Evolutionary conservation across 257 asterid genomes (phyloP), one percentile per base, ranked within the genome.

Genomic region (Leonotis leonurus): DNA sequence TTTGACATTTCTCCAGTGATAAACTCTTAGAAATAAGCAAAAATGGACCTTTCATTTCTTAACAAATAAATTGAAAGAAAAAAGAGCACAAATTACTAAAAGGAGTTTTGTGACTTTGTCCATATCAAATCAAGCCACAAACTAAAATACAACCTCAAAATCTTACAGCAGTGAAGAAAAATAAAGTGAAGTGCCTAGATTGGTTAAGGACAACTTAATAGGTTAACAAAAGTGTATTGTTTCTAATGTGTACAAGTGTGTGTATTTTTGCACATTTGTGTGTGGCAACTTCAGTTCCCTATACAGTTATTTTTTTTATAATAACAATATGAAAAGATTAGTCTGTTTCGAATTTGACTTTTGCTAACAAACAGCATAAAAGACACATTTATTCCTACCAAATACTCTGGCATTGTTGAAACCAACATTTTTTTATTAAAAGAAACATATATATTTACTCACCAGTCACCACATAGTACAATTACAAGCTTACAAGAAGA

Each of bases 381-480:
- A 49, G 72, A 71, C 75, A 68, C 55, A 58, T 36, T 22, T 70
- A 68, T 80, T 72, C 73, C 68, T 64, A 73, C 69, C 73, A 67
- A 76, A 60, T 64, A 39, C 75, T 75, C 87, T 83, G 81, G 50
- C 77, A 49, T 71, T 53, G 72, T 74, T 73, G 61, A 77, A 75
- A 73, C 74, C 83, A 68, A 73, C 39, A 70, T 40, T 56, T 50
- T n/a, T 13, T 20, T 33, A 58, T 40, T 48, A 43, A 64, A 70
- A n/a, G n/a, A n/a, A n/a, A n/a, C n/a, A 65, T 57, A 56, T 10
- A 33, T 8, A 60, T 41, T 20, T 26, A 70, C 39, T n/a, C 1
- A 33, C 39, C 11, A 1, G 10, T 35, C 3, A 7, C 58, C 45
- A 62, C 1, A 70, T 60, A 61, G 36, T 74, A 73, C 89, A 85